phyloP scores from a whole-genome alignment of 176 grass and related monocot species.

The Aegilops bicornis region DNA sequence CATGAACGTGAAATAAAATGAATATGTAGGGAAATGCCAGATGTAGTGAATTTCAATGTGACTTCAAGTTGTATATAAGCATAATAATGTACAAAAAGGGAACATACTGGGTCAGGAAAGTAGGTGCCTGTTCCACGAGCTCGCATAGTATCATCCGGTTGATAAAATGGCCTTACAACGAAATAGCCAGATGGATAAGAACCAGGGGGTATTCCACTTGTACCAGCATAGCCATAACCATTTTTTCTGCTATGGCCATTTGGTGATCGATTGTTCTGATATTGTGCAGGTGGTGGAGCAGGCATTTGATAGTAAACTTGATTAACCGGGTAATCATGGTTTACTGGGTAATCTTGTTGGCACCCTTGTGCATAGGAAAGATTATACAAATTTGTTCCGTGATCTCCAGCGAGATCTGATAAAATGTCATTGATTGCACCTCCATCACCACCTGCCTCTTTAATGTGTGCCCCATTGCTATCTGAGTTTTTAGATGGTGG shows the following conservation, averaged over 20 bases:
- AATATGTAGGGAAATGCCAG: background rate
- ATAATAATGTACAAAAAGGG: slow-evolving; percentile 23
- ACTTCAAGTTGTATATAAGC: slow-evolving; percentile 1
- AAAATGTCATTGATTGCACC: slow-evolving; percentile 33
- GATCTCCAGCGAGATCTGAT: slow-evolving; percentile 64
- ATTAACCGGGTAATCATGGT: slow-evolving; percentile 34
- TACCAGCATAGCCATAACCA: slow-evolving; percentile 45
- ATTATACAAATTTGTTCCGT: slow-evolving; percentile 41
- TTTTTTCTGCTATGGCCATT: slow-evolving; percentile 51
- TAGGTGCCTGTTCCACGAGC: slow-evolving; percentile 85
- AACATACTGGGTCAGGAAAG: slow-evolving; percentile 70
- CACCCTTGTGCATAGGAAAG: slow-evolving; percentile 45
- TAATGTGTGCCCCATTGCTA: slow-evolving; percentile 1
- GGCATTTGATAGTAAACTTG: slow-evolving; percentile 39
- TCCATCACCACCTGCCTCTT: slow-evolving; percentile 28
- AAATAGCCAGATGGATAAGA: slow-evolving; percentile 57
- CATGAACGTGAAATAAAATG: background rate
- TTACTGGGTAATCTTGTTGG: slow-evolving; percentile 34
- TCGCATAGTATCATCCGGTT: slow-evolving; percentile 52
- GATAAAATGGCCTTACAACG: slow-evolving; percentile 48
- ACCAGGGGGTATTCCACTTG: slow-evolving; percentile 45
- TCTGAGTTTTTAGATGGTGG: slow-evolving; percentile 23
- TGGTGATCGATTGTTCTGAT: slow-evolving; percentile 52
- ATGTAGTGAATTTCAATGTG: slow-evolving; percentile 14
- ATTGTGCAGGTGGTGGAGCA: slow-evolving; percentile 37